Percentiles rank a stretch among this genome's conserved stretches.
Evolutionary conservation across 2,329 filamentous ascomycete genomes (phyloP).

Genomic region (Aspergillus luchuensis): DNA sequence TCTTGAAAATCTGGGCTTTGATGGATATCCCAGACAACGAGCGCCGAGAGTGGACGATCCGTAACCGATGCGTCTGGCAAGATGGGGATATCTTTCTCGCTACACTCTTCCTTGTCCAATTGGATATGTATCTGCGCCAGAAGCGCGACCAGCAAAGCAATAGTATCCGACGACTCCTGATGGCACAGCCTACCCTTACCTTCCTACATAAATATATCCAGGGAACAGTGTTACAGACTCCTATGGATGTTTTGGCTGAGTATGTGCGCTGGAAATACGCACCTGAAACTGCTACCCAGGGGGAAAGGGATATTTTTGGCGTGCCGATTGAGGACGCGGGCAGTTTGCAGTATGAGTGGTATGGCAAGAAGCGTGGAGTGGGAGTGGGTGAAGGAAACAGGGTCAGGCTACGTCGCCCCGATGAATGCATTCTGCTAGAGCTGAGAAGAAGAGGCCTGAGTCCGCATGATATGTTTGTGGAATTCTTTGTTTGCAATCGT

Average conservation of each 20-base stretch:
- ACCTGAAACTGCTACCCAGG: constrained; percentile 21
- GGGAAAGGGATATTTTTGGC: constrained; percentile 49
- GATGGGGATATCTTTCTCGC: constrained; percentile 63
- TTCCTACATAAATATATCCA: constrained; percentile 64
- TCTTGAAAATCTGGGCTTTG: constrained; percentile 72
- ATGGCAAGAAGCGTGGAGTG: constrained; percentile 26
- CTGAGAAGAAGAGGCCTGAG: constrained; percentile 54
- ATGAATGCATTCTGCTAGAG: constrained; percentile 63
- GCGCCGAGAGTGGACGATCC: constrained; percentile 58
- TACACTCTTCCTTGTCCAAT: constrained; percentile 69
- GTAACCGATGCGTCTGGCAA: constrained; percentile 57
- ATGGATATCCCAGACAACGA: constrained; percentile 65
- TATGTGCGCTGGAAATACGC: constrained; percentile 61
- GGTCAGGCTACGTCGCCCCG: constrained; percentile 55
- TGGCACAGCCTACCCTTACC: constrained; percentile 61
- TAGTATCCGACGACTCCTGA: constrained; percentile 58
- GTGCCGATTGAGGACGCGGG: constrained; percentile 59
- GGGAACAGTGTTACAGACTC: constrained; percentile 53
- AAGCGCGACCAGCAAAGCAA: constrained; percentile 51
- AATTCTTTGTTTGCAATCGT: constrained; percentile 53
- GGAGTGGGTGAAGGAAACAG: neutral
- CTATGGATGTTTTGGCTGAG: constrained; percentile 57
- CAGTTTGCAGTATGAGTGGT: constrained; percentile 41
- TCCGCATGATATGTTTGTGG: constrained; percentile 56
- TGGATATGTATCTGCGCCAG: constrained; percentile 71